These are phyloP conservation scores for Pseudogymnoascus sp. DNA, from an alignment of 2,329 filamentous ascomycete species.

Conservation along the genomic window DNA sequence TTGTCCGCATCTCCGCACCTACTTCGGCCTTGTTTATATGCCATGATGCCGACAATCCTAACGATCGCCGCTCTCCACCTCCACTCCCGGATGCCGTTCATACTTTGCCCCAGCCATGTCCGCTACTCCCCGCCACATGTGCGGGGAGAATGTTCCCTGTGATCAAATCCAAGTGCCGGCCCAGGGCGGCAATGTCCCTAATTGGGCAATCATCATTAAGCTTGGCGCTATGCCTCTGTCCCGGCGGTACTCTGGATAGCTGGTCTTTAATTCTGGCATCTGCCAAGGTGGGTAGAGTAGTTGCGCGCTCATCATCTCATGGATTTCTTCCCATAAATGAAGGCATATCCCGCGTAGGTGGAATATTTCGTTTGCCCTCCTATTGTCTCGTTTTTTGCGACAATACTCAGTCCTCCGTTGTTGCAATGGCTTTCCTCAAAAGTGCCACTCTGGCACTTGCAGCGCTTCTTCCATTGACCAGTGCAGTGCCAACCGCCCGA, in stretches of 20 bases:
- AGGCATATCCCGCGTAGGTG: background rate
- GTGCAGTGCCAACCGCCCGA: background rate
- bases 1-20: background rate
- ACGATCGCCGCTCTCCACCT: background rate
- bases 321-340: background rate
- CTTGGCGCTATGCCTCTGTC: background rate
- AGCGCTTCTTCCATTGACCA: background rate
- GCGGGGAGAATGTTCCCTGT: constrained; percentile 1
- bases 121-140: background rate
- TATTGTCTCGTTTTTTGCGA: background rate
- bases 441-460: constrained; percentile 1
- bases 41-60: background rate
- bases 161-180: constrained; percentile 1
- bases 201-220: background rate
- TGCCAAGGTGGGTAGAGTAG: constrained; percentile 3
- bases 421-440: background rate
- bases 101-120: background rate
- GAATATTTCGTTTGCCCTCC: background rate
- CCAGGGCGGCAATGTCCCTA: background rate
- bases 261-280: background rate
- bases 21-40: constrained; percentile 3
- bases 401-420: background rate
- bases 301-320: background rate
- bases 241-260: background rate
- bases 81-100: background rate